Evolutionary conservation across 108 stramenopile species (phyloP).

Genomic region (Stephanodiscus minutulus): DNA sequence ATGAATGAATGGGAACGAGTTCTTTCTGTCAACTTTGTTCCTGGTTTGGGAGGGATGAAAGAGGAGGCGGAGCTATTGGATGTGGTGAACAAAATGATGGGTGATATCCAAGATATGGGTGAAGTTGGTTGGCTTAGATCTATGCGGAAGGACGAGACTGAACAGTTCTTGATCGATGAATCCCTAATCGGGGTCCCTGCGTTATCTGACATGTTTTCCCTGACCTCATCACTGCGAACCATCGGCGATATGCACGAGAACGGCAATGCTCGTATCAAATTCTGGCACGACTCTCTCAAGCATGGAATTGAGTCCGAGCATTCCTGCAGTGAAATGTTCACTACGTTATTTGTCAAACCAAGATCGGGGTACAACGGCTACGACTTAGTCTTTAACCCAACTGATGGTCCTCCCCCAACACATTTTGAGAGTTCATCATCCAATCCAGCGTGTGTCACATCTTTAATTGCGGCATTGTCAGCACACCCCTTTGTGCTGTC

Average conservation of each 20-base stretch:
- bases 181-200: constrained; percentile 23
- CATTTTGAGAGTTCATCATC: constrained; percentile 49
- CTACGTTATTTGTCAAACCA: constrained; percentile 42
- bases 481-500: constrained; percentile 46
- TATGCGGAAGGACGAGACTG: constrained; percentile 1
- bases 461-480: constrained; percentile 48
- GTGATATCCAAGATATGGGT: constrained; percentile 52
- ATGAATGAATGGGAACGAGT: constrained; percentile 46
- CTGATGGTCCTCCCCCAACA: constrained; percentile 43
- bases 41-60: constrained; percentile 49
- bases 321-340: constrained; percentile 49
- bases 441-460: constrained; percentile 44
- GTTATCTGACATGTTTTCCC: constrained; percentile 42
- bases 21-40: constrained; percentile 39
- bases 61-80: constrained; percentile 31
- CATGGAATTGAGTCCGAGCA: constrained; percentile 48
- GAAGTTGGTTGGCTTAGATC: constrained; percentile 39
- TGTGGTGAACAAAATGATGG: constrained; percentile 45
- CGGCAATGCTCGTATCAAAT: constrained; percentile 17
- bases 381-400: constrained; percentile 46
- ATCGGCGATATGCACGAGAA: neutral
- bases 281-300: constrained; percentile 39
- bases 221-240: constrained; percentile 23
- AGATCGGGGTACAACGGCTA: constrained; percentile 36
- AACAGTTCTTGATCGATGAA: constrained; percentile 22